A percentile compares a stretch with the other conserved stretches of the same genome.
Evolutionary conservation across 129 eudicot species (phyloP).

Genomic region (Flaveria bidentis): DNA sequence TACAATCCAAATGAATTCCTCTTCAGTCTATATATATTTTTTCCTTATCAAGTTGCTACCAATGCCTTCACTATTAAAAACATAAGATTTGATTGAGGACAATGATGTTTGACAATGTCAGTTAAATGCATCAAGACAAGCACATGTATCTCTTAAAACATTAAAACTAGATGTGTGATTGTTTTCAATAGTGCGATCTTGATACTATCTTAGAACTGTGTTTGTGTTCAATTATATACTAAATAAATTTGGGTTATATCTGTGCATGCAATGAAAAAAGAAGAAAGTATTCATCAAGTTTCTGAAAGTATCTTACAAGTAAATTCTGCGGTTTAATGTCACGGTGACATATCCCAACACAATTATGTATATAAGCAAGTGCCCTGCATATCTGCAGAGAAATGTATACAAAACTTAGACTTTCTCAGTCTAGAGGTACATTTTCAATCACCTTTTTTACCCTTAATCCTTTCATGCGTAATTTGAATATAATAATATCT

Average conservation of each 20-base stretch:
- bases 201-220: background rate
- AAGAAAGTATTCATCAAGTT: conserved; percentile 18
- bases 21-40: background rate
- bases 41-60: conserved; percentile 15
- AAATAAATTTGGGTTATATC: background rate
- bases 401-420: conserved; percentile 19
- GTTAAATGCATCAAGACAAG: background rate
- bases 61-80: background rate
- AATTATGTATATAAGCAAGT: conserved; percentile 90
- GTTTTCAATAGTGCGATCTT: background rate
- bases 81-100: background rate
- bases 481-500: background rate
- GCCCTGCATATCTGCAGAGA: conserved; percentile 95
- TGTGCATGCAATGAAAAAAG: background rate
- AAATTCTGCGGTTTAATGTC: conserved; percentile 98
- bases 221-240: background rate
- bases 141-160: background rate
- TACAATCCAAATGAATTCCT: background rate
- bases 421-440: background rate
- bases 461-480: conserved; percentile 1
- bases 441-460: background rate
- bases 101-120: background rate
- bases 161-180: background rate
- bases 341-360: conserved; percentile 94
- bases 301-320: conserved; percentile 58